Conservation (phyloP, 805 yeast species). For the Candida insectorum region DNA sequence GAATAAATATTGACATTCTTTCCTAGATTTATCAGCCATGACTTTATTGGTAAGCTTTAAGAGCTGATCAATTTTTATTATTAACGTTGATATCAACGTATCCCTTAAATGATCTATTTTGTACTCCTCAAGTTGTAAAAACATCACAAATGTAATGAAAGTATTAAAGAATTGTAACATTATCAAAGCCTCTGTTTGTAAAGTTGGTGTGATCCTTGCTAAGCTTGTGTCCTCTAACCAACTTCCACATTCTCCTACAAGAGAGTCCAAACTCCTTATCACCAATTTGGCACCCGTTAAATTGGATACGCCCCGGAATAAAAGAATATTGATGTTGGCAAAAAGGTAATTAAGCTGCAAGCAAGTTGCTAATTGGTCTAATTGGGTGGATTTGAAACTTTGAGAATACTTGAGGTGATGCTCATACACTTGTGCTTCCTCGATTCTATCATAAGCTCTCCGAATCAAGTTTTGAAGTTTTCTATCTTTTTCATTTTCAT, state of each 20-base stretch:
- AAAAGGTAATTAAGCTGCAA: slow-evolving; percentile 27
- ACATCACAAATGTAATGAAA: slow-evolving; percentile 24
- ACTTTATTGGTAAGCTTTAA: slow-evolving; percentile 6
- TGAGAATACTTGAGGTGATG: slow-evolving; percentile 21
- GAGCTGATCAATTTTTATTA: slow-evolving; percentile 8
- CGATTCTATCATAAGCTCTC: slow-evolving; percentile 8
- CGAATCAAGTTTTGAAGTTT: slow-evolving; percentile 6
- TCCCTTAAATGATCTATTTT: slow-evolving; percentile 9
- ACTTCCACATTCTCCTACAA: slow-evolving; percentile 21
- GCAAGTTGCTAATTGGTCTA: slow-evolving; percentile 15
- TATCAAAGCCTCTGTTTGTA: slow-evolving; percentile 16
- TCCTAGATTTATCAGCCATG: not conserved
- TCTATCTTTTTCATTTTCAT: not conserved
- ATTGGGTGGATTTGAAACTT: slow-evolving; percentile 12
- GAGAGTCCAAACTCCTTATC: slow-evolving; percentile 17
- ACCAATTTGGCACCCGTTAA: slow-evolving; percentile 17
- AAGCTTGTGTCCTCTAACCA: slow-evolving; percentile 22
- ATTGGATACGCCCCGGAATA: slow-evolving; percentile 20
- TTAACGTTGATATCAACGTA: slow-evolving; percentile 6
- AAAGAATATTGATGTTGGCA: slow-evolving; percentile 19
- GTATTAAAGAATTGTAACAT: slow-evolving; percentile 26
- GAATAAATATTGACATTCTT: slow-evolving; percentile 8
- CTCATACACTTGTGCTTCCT: slow-evolving; percentile 18
- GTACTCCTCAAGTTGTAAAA: slow-evolving; percentile 35
- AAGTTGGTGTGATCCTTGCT: slow-evolving; percentile 10